Evolutionary conservation across 2,329 filamentous ascomycete species (phyloP), one percentile per base, ranked within the genome.

Genomic region (Alternaria sp.): DNA sequence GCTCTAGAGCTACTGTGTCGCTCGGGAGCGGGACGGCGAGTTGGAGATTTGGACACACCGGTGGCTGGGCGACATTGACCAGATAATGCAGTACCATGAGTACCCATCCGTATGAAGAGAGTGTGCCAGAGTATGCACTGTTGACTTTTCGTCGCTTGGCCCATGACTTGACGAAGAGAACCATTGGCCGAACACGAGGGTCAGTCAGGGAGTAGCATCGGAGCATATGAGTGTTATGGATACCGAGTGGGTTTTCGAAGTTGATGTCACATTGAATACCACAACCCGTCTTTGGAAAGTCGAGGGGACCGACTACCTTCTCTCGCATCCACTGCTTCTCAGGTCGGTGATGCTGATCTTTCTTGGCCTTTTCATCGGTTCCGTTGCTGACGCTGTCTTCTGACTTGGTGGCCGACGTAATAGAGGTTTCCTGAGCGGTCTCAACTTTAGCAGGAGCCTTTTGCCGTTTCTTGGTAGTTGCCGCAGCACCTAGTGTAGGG

Each of bases 261-360:
- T 97, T 97, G 83, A 97, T 93, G 75, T 97, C 93, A 76, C 92
- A 96, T 76, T 94, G 92, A 13, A 95, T 91, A n/a, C 93, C 93
- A 26, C 91, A 87, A 5, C 90, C 90, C 9, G 84, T 83, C 73
- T 92, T 92, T 6, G 92, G 91, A 61, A 95, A 95, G 77, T 96
- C 93, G 3, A 96, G 86, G 11, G 83, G 83, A 0, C 83, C 83
- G 11, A 79, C 74, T 19, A 78, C 77, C 61, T 82, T 83, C 64
- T 85, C 84, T 19, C 84, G 80, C 1, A 76, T 74, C 83, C 83
- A 85, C 9, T 69, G 58, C 50, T 72, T 79, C 26, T 77, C 75
- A 3, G 60, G 49, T 25, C 70, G 76, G 25, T 66, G 66, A 15
- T 71, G 68, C 2, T 69, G 71, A 19, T 72, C 66, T 49, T 56